Percentiles rank a stretch among this genome's conserved stretches.
phyloP scores from a whole-genome alignment of 106 monocot species.

The Alisma plantagoaquatica region DNA sequence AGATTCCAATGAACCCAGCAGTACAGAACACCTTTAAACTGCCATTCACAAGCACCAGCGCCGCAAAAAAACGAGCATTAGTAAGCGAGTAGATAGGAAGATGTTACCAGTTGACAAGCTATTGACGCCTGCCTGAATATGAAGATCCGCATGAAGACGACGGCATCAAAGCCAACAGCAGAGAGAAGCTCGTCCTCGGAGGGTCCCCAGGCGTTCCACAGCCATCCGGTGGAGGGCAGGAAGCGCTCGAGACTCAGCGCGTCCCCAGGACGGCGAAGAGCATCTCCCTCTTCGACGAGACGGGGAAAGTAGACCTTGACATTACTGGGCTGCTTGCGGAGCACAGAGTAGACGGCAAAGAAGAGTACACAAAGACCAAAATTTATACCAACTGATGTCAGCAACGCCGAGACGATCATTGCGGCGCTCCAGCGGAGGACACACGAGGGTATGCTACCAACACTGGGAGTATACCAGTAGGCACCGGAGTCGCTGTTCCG shows the following conservation, averaged over 20 bases:
- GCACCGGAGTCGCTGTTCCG: too few species aligned
- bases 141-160: slow-evolving; percentile 90
- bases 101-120: too few species aligned
- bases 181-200: slow-evolving; percentile 73
- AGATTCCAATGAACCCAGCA: slow-evolving; percentile 65
- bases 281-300: slow-evolving; percentile 43
- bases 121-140: slow-evolving; percentile 76
- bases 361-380: slow-evolving; percentile 71
- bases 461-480: not conserved
- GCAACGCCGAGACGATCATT: slow-evolving; percentile 89
- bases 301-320: slow-evolving; percentile 65
- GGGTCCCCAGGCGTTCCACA: slow-evolving; percentile 36
- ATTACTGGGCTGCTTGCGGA: slow-evolving; percentile 60
- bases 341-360: slow-evolving; percentile 58
- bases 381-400: slow-evolving; percentile 91
- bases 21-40: slow-evolving; percentile 79
- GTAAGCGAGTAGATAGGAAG: too few species aligned
- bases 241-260: slow-evolving; percentile 51
- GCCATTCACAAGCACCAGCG: too few species aligned
- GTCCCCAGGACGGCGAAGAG: not conserved
- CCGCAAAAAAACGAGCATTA: too few species aligned
- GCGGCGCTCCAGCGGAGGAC: too few species aligned
- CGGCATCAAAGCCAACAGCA: slow-evolving; percentile 66
- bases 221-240: slow-evolving; percentile 69
- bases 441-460: too few species aligned